Percentiles rank a stretch among this genome's conserved stretches.
These are phyloP conservation scores for Tolypocladium album DNA, from an alignment of 2,329 filamentous ascomycete genomes.

Conservation along the genomic window DNA sequence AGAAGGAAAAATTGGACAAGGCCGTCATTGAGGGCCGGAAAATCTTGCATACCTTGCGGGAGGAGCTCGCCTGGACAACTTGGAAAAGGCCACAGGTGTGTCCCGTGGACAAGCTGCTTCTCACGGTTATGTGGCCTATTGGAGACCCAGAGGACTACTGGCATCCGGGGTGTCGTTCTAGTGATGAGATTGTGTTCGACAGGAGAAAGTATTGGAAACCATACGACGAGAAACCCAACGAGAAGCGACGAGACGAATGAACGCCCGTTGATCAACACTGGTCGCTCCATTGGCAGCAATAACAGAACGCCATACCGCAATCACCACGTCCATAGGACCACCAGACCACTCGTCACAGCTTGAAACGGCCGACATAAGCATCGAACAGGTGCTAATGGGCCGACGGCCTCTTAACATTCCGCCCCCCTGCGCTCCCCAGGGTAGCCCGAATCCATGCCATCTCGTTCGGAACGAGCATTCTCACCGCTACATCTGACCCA, in stretches of 20 bases:
- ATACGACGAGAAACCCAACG: neutral
- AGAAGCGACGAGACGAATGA: neutral
- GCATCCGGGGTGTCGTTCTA: constrained; percentile 19
- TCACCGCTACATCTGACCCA: constrained; percentile 1
- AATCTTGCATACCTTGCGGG: constrained; percentile 23
- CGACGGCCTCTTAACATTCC: neutral
- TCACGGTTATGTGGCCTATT: constrained; percentile 55
- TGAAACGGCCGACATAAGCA: neutral
- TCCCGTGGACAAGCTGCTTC: constrained; percentile 41
- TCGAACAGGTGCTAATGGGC: neutral
- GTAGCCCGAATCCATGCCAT: neutral
- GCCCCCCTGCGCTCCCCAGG: neutral
- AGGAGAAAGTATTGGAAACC: constrained; percentile 13
- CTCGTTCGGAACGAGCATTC: constrained; percentile 3
- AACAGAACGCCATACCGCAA: neutral
- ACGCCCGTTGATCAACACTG: neutral
- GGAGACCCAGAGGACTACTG: constrained; percentile 43
- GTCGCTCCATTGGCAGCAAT: neutral
- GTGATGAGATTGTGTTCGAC: constrained; percentile 11
- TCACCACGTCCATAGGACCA: neutral
- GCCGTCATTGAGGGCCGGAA: constrained; percentile 9
- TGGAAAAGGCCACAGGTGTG: constrained; percentile 50
- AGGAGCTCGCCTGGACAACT: constrained; percentile 44
- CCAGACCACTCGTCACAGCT: neutral
- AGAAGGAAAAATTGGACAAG: constrained; percentile 3